Percentiles rank a stretch among this genome's conserved stretches.
These are phyloP conservation scores for Komagataella populi DNA, from an alignment of 805 yeast species.

Conservation along the genomic window DNA sequence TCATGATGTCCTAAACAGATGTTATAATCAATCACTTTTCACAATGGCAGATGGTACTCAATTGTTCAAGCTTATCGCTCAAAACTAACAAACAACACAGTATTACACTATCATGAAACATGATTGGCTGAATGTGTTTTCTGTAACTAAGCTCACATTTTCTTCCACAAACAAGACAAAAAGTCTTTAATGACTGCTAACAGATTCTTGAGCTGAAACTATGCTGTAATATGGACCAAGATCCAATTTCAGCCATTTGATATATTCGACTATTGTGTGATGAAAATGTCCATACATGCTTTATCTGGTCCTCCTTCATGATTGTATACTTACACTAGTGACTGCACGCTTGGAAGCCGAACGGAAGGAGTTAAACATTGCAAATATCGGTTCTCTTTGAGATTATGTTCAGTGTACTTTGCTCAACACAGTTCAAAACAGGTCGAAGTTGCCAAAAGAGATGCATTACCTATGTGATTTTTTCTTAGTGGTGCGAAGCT, in stretches of 20 bases:
- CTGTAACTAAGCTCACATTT: neutral
- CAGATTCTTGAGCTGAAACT: neutral
- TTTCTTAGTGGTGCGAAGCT: constrained; percentile 1
- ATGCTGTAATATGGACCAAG: neutral
- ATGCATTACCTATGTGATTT: neutral
- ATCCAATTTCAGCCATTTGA: neutral
- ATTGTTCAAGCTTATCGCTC: neutral
- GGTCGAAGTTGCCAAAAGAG: neutral
- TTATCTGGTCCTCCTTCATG: neutral
- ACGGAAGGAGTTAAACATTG: constrained; percentile 19
- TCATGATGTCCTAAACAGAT: neutral
- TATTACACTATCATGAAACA: neutral
- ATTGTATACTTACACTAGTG: constrained; percentile 17
- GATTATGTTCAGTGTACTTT: neutral
- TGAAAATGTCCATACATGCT: neutral
- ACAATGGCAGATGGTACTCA: neutral
- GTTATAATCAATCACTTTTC: too few relatives aligned
- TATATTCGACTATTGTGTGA: neutral
- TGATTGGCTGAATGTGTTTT: neutral
- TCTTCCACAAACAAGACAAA: neutral
- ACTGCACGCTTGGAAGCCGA: constrained; percentile 20
- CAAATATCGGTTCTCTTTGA: neutral
- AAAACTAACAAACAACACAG: neutral
- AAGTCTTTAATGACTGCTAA: neutral
- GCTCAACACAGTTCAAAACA: neutral